A percentile compares a stretch with the other conserved stretches of the same genome.
These are phyloP conservation scores for Exophiala spinifera DNA, from an alignment of 2,329 filamentous ascomycete genomes.

Conservation along the genomic window DNA sequence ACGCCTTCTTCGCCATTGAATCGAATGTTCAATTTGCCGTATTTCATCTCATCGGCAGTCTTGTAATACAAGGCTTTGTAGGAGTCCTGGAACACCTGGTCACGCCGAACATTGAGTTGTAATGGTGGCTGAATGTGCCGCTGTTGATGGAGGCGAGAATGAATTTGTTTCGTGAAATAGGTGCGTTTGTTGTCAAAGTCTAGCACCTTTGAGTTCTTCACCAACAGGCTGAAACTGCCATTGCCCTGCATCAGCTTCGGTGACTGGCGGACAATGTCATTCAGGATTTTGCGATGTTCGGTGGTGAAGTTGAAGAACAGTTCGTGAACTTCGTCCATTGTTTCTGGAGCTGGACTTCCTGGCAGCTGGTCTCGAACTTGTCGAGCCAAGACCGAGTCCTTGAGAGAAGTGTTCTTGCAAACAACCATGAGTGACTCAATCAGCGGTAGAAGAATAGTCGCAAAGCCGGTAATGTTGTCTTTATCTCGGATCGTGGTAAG, in stretches of 20 bases:
- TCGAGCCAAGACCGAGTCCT: constrained; percentile 57
- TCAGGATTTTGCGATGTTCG: constrained; percentile 94
- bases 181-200: constrained; percentile 99
- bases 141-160: constrained; percentile 67
- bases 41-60: constrained; percentile 94
- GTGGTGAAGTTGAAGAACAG: constrained; percentile 98
- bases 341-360: constrained; percentile 66
- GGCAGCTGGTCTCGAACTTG: constrained; percentile 65
- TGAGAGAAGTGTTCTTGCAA: constrained; percentile 91
- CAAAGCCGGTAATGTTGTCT: constrained; percentile 94
- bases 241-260: constrained; percentile 86
- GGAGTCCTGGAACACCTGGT: constrained; percentile 96
- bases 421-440: constrained; percentile 99
- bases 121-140: constrained; percentile 73
- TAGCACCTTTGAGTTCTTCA: constrained; percentile 97
- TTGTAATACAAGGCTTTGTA: constrained; percentile 99
- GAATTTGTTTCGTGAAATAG: constrained; percentile 93
- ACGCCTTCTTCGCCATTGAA: constrained; percentile 98
- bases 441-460: constrained; percentile 87
- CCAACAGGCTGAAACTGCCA: constrained; percentile 89
- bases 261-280: constrained; percentile 94
- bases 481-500: constrained; percentile 83
- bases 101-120: constrained; percentile 84
- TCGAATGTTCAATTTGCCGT: constrained; percentile 94
- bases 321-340: constrained; percentile 62